phyloP scores from a whole-genome alignment of 352 stramenopile genomes.

The Phytophthora cryptogea region DNA sequence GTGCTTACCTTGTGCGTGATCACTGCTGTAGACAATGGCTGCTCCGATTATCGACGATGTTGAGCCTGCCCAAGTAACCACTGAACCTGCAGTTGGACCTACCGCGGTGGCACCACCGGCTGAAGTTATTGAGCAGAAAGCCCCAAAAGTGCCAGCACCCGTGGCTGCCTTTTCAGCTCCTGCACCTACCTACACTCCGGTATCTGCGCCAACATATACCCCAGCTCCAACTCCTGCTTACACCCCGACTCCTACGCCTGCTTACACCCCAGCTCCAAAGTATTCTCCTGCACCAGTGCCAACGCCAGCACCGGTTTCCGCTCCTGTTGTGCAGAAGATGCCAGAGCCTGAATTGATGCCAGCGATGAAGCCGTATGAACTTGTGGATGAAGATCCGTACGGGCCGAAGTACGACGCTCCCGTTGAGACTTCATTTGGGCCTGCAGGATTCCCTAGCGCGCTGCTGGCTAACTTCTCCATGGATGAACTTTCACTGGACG shows the following conservation, averaged over 20 bases:
- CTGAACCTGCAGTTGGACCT: constrained; percentile 9
- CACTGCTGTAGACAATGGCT: constrained; percentile 43
- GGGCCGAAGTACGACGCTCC: constrained; percentile 25
- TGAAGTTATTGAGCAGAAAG: constrained; percentile 20
- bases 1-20: constrained; percentile 14
- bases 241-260: constrained; percentile 1
- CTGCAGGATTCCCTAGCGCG: constrained; percentile 38
- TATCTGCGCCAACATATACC: background rate
- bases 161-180: constrained; percentile 19
- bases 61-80: constrained; percentile 19
- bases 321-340: constrained; percentile 27
- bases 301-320: constrained; percentile 11
- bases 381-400: constrained; percentile 37
- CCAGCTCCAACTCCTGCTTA: constrained; percentile 5
- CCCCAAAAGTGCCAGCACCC: constrained; percentile 9
- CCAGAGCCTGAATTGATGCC: constrained; percentile 32
- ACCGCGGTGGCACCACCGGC: background rate
- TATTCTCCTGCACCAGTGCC: background rate
- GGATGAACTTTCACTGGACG: constrained; percentile 44
- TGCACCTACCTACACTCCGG: constrained; percentile 12
- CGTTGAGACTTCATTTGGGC: constrained; percentile 12
- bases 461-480: constrained; percentile 51
- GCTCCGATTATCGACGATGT: constrained; percentile 37
- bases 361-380: constrained; percentile 42
- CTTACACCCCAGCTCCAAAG: constrained; percentile 10